These are phyloP conservation scores for Lenwebbia sp. DNA, from an alignment of 345 rosid species.

Conservation along the genomic window DNA sequence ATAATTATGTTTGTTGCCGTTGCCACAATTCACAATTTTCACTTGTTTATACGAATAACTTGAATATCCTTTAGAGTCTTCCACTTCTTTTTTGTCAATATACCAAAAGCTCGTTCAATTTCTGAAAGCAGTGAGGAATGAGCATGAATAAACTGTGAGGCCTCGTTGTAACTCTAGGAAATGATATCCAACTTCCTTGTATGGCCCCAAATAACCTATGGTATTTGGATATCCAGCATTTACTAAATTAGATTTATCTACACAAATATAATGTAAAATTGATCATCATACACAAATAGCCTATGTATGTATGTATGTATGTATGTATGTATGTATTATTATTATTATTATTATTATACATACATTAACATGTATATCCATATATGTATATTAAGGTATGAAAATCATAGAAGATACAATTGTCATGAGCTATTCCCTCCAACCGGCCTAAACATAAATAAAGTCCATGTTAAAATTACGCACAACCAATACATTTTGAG, in stretches of 20 bases:
- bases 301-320: background rate
- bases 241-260: background rate
- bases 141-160: background rate
- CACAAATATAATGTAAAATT: background rate
- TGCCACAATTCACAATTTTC: background rate
- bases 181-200: background rate
- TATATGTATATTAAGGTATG: background rate
- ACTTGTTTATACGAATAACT: background rate
- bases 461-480: background rate
- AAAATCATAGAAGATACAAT: background rate
- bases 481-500: background rate
- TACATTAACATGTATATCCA: fast-evolving
- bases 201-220: background rate
- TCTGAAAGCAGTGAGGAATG: background rate
- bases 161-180: background rate
- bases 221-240: background rate
- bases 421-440: background rate
- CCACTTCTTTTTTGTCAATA: background rate
- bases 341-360: no score
- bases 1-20: background rate
- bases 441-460: background rate
- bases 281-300: no score
- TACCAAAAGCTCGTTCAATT: background rate
- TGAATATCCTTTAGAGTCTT: background rate
- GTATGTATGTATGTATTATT: background rate